Evolutionary conservation across 2,329 filamentous ascomycete species (phyloP).

Genomic region (Pyrenochaeta sp.): DNA sequence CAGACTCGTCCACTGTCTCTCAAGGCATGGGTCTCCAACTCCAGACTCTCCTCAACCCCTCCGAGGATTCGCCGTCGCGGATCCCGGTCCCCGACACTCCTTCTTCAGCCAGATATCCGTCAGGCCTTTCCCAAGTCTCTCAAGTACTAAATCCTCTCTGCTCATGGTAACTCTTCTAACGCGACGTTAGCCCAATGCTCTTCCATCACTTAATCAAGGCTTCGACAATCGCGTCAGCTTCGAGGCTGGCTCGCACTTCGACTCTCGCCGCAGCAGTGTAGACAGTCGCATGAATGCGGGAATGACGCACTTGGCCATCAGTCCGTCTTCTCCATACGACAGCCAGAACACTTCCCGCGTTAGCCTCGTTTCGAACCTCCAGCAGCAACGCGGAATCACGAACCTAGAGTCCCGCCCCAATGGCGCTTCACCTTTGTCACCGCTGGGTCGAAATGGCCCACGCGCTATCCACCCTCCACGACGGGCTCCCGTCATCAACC

Average conservation of each 20-base stretch:
- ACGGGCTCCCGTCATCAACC: constrained; percentile 78
- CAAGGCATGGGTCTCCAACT: constrained; percentile 58
- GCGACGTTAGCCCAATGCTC: constrained; percentile 41
- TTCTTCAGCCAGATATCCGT: constrained; percentile 46
- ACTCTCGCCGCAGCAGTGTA: constrained; percentile 77
- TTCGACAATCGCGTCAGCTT: constrained; percentile 58
- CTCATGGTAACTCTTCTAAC: constrained; percentile 18
- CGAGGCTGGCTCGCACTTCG: constrained; percentile 57
- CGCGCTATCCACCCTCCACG: constrained; percentile 54
- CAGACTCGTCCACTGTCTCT: constrained; percentile 53
- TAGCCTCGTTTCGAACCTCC: constrained; percentile 75
- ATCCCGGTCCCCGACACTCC: constrained; percentile 53
- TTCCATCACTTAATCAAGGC: constrained; percentile 66
- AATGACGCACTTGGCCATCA: constrained; percentile 73
- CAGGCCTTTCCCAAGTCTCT: constrained; percentile 28
- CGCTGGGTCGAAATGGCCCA: constrained; percentile 47
- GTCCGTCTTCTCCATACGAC: constrained; percentile 73
- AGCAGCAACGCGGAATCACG: constrained; percentile 63
- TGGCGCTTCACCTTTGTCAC: constrained; percentile 55
- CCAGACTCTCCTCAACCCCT: constrained; percentile 56
- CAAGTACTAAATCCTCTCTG: constrained; percentile 30
- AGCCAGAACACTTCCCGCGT: constrained; percentile 79
- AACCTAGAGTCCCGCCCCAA: constrained; percentile 50
- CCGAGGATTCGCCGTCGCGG: constrained; percentile 58
- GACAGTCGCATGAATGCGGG: constrained; percentile 79